Evolutionary conservation across 257 asterid species (phyloP), one percentile per base, ranked within the genome.

Genomic region (Nicotiana knightiana): DNA sequence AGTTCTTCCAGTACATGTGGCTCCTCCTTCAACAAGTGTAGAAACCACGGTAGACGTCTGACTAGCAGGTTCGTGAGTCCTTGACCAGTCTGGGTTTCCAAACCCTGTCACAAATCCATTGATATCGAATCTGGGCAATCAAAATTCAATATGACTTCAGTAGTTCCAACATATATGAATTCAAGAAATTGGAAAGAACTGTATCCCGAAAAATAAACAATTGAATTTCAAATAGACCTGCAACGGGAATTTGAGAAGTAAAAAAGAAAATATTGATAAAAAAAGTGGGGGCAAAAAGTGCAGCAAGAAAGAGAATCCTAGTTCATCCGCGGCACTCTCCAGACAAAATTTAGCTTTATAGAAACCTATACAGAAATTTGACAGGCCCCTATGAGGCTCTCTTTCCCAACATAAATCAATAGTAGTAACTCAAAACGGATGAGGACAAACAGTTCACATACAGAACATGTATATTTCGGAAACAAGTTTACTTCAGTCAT

Each of bases 81-180:
- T 93, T 21, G 87, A 77, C 99, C 99, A 96, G 88, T 94, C 98
- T 80, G 97, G 96, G 89, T 92, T 93, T 86, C 99, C 99, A 88
- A 96, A 93, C 58, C 99, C 97, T 79, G 98, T 90, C 54, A 91
- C 92, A 88, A 61, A 88, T 76, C 99, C 98, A 79, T 94, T 90
- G 21, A 96, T 84, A 83, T 94, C 84, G 88, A 92, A 93, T 82
- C 99, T 96, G 96, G 64, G 81, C 82, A 90, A 57, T 81, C 87
- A 86, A 76, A 88, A 61, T 80, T 46, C 53, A 63, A 75, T 48
- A 73, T 67, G 39, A 21, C 35, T 77, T 21, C 35, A 68, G 28
- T 16, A 21, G 67, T 73, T 70, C 70, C 55, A 66, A 58, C 46
- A n/a, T 28, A 81, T 16, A 12, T 17, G 33, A 63, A 35, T 63